Base-by-base conservation (phyloP, 495 filamentous ascomycete genomes). In the Neurospora pannonica region DNA sequence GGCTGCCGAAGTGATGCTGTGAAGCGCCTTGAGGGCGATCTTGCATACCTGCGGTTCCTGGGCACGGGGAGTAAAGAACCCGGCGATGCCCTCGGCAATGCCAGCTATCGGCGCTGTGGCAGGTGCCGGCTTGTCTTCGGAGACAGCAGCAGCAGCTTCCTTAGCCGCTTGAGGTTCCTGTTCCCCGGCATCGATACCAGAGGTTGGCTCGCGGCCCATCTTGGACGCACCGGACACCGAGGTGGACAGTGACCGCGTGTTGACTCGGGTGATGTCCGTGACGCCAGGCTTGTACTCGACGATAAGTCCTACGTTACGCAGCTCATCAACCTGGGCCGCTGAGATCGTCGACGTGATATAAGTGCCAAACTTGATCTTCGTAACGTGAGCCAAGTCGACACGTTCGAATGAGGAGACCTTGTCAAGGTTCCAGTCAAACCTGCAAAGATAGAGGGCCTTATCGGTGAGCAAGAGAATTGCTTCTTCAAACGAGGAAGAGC, bases 381-480 rank as follows among this genome's bases (percentile, higher is more conserved):
- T 84, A 37, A 98, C 83, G 70, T 92, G 90, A 8, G 88, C 86
- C 38, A 98, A 85, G 72, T 92, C 90, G 15, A 97, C 90, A n/a
- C 95, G 86, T 81, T 97, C 94, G 77, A 97, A 98, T 0, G 91
- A 93, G 1, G 90, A 88, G 0, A 98, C 93, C 82, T 97, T 98
- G 84, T 97, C 95, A 5, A 93, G 88, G 74, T 91, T 91, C 92
- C 94, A 97, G 82, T 98, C 94, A 76, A 98, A 95, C 21, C 92
- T 88, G 78, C 94, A 97, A 70, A 90, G 89, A 78, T 98, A 99
- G 7, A 98, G 80, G 3, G 94, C 94, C 7, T 86, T 84, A 72
- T 97, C 91, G 6, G 95, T 99, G 9, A 99, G 85, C 3, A 99
- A 86, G 2, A 98, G 85, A 1, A 98, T 92, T 0, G 88, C 89